Conservation (phyloP, 2,329 filamentous ascomycete genomes). For the Sporothrix protearum region DNA sequence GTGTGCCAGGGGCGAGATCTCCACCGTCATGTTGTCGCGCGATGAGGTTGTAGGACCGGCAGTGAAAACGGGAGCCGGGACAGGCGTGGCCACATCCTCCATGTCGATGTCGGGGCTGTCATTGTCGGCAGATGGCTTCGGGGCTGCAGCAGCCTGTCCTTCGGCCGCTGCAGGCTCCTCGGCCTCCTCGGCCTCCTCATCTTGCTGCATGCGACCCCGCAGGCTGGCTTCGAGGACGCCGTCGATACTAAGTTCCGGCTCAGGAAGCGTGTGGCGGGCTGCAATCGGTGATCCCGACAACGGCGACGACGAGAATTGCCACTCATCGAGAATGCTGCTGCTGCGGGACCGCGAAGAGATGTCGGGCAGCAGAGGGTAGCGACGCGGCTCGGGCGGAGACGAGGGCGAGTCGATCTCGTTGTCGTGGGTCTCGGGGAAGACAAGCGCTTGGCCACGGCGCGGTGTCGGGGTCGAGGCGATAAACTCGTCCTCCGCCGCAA, state of each 20-base stretch:
- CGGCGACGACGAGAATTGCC: conserved; percentile 56
- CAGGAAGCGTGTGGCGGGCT: conserved; percentile 33
- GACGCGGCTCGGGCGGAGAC: conserved; percentile 55
- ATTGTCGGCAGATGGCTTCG: background rate
- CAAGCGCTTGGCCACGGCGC: conserved; percentile 50
- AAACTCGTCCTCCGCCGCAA: conserved; percentile 53
- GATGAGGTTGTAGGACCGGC: background rate
- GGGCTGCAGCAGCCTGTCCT: background rate
- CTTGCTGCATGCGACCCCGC: conserved; percentile 12
- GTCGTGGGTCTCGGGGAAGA: conserved; percentile 39
- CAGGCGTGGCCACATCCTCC: background rate
- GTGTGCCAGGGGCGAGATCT: conserved; percentile 10
- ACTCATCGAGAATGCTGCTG: conserved; percentile 42
- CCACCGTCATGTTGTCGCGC: background rate
- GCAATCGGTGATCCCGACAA: conserved; percentile 48
- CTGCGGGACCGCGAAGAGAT: conserved; percentile 49
- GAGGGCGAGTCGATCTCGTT: conserved; percentile 52
- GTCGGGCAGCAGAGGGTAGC: conserved; percentile 51
- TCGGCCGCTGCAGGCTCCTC: background rate
- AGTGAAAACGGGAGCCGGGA: background rate
- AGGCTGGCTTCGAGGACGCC: conserved; percentile 25
- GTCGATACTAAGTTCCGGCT: conserved; percentile 28
- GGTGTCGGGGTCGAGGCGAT: conserved; percentile 60
- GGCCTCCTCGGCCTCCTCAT: background rate
- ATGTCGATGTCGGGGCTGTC: conserved; percentile 5